phyloP scores from a whole-genome alignment of 208 protist species.

The Histomonas meleagridis region DNA sequence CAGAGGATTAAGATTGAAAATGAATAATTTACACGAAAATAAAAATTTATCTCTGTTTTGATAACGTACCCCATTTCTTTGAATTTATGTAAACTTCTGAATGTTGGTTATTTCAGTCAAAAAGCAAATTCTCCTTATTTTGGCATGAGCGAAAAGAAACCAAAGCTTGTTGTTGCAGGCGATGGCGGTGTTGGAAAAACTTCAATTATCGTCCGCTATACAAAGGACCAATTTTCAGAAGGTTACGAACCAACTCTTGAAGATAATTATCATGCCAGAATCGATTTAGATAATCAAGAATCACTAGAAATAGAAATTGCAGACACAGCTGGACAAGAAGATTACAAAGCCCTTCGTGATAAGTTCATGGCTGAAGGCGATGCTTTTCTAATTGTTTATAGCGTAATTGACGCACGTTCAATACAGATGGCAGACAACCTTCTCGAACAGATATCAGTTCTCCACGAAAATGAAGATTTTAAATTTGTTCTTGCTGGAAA shows the following conservation, averaged over 20 bases:
- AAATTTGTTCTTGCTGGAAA: slow-evolving; percentile 90
- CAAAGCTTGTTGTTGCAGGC: slow-evolving; percentile 52
- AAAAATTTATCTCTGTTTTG: too few species aligned
- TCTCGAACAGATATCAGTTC: slow-evolving; percentile 87
- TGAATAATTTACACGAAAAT: too few species aligned
- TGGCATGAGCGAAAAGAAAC: background rate
- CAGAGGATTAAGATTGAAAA: too few species aligned
- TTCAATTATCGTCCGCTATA: slow-evolving; percentile 59
- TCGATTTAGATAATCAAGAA: background rate
- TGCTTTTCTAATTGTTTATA: slow-evolving; percentile 94
- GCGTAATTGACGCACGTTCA: slow-evolving; percentile 76
- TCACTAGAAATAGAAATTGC: slow-evolving; percentile 88
- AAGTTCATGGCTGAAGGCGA: slow-evolving; percentile 80
- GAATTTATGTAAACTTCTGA: too few species aligned
- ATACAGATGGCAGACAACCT: slow-evolving; percentile 63
- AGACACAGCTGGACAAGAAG: slow-evolving; percentile 91
- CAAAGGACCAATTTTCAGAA: slow-evolving; percentile 57
- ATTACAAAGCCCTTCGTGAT: slow-evolving; percentile 80
- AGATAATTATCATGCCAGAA: slow-evolving; percentile 1
- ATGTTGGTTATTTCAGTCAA: too few species aligned
- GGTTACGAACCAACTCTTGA: slow-evolving; percentile 59
- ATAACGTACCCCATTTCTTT: too few species aligned
- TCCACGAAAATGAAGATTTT: slow-evolving; percentile 77
- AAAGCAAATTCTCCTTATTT: too few species aligned
- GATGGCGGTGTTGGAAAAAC: slow-evolving; percentile 65